phyloP scores from a whole-genome alignment of 768 basidiomycete species.

The Termitomyces sp. region DNA sequence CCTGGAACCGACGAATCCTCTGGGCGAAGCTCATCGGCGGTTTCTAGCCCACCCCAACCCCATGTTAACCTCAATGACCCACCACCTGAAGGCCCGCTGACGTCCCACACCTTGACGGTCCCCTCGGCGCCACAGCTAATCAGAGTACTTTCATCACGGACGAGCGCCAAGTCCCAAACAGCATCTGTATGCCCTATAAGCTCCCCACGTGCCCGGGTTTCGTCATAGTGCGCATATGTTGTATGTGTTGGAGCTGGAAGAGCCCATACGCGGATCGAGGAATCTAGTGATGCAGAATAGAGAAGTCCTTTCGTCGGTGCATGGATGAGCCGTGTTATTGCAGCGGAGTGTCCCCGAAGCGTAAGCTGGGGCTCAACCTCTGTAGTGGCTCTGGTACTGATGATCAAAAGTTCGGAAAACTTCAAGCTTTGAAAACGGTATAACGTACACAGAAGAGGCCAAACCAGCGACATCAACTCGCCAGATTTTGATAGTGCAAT shows the following conservation, averaged over 20 bases:
- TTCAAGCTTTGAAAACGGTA: constrained; percentile 8
- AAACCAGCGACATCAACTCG: constrained; percentile 74
- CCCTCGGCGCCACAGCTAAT: constrained; percentile 93
- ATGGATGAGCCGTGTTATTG: constrained; percentile 82
- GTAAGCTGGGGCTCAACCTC: constrained; percentile 94
- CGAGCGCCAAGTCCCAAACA: constrained; percentile 91
- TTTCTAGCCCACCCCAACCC: constrained; percentile 71
- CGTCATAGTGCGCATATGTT: constrained; percentile 89
- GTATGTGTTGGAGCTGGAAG: constrained; percentile 73
- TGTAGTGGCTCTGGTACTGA: constrained; percentile 63
- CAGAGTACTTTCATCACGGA: constrained; percentile 77
- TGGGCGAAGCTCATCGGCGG: constrained; percentile 31
- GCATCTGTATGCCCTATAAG: constrained; percentile 93
- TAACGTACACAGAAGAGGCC: constrained; percentile 70
- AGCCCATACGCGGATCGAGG: constrained; percentile 89
- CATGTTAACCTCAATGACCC: constrained; percentile 71
- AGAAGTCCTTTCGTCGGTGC: constrained; percentile 71
- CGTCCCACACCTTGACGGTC: constrained; percentile 90
- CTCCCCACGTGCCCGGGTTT: constrained; percentile 68
- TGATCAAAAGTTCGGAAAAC: constrained; percentile 14
- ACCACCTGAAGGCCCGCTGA: constrained; percentile 59
- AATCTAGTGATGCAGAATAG: constrained; percentile 91
- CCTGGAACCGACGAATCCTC: constrained; percentile 56
- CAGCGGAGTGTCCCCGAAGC: constrained; percentile 87
- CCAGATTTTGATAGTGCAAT: constrained; percentile 96